phyloP scores from a whole-genome alignment of 129 eudicot species.

The Arctium lappa region DNA sequence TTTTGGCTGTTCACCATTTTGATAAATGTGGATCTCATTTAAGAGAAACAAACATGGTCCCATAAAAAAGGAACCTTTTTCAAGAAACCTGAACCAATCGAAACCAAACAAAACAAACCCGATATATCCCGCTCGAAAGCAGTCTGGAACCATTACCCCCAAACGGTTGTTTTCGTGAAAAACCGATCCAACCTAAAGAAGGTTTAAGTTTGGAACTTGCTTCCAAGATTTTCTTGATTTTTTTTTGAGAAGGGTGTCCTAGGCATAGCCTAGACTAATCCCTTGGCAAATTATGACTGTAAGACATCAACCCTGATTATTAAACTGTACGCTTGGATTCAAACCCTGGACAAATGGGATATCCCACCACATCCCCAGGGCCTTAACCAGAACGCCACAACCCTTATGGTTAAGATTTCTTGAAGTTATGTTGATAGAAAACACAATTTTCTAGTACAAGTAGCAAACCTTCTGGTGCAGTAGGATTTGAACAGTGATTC shows the following conservation, averaged over 20 bases:
- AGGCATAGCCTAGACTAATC: no score
- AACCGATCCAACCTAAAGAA: background rate
- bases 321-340: no score
- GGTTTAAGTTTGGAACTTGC: background rate
- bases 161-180: background rate
- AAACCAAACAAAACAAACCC: background rate
- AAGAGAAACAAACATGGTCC: background rate
- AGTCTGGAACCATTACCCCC: background rate
- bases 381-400: no score
- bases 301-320: no score
- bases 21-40: background rate
- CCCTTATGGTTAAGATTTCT: no score
- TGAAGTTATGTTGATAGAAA: background rate
- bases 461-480: conserved; percentile 61
- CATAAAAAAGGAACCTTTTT: background rate
- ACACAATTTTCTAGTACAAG: background rate
- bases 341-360: no score
- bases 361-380: no score
- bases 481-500: conserved; percentile 81
- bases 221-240: background rate
- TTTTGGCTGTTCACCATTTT: no score
- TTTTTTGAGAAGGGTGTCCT: no score
- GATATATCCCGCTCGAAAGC: background rate
- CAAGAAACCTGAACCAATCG: background rate
- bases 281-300: no score